Evolutionary conservation across 495 filamentous ascomycete genomes (phyloP), one percentile per base, ranked within the genome.

Genomic region (Friedmanniomyces endolithicus): DNA sequence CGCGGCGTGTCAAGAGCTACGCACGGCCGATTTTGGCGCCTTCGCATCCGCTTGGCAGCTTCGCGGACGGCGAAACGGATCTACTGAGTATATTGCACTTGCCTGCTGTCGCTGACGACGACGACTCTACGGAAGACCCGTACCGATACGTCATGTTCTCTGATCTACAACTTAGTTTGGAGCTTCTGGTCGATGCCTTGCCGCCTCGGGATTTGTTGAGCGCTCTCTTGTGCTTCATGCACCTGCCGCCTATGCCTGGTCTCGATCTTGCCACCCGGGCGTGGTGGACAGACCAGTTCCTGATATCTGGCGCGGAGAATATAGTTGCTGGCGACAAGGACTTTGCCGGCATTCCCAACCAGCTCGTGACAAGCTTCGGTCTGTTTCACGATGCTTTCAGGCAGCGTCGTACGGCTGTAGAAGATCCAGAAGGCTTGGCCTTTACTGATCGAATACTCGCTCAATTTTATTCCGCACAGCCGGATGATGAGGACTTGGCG

Each of bases 91-190:
- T 70, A 37, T 68, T 76, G 29, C 71, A 70, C 27, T 66, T 73
- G 16, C 47, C 58, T 23, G 63, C 65, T 29, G 69, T 81, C 9
- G 70, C 69, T 52, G 71, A 82, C 58, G 72, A 84, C 72, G 80
- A 83, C 48, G 74, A 77, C 35, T 75, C 76, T 11, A 76, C 84
- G 50, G 83, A 90, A 54, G 90, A 95, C 60, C 84, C 87, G 6
- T 92, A 78, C 61, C 74, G 85, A 37, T 77, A 89, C 3, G 74
- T 95, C 43, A 74, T 96, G 53, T 86, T 82, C 55, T 81, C 82
- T 11, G 92, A 97, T 66, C 71, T 96, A 14, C 67, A 77, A 57
- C 71, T 78, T 1, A 73, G 82, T 43, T 57, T 94, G 29, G 65
- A 80, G n/a, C 68, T 70, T 50, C 72, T 85, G 39, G 75, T 75